Evolutionary conservation across 768 basidiomycete genomes (phyloP).

Genomic region (Boletellus emodensis): DNA sequence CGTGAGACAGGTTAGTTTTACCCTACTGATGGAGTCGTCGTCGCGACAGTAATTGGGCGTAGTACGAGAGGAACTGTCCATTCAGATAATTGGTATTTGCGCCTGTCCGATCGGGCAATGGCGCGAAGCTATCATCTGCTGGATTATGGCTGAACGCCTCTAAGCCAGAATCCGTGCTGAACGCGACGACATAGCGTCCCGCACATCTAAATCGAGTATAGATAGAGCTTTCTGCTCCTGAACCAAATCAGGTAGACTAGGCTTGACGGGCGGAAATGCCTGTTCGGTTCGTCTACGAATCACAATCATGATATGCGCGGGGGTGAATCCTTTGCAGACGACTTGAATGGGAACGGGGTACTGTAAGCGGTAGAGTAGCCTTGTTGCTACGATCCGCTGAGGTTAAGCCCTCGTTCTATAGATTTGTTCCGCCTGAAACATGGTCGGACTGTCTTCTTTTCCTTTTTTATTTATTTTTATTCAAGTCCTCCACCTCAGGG

Average conservation of each 20-base stretch:
- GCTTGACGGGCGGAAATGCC: conserved; percentile 50
- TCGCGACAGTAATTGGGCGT: conserved; percentile 76
- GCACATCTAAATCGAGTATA: conserved; percentile 28
- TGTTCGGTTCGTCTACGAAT: conserved; percentile 40
- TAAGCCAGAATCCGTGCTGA: conserved; percentile 79
- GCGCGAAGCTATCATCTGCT: conserved; percentile 77
- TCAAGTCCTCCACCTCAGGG: conserved; percentile 3
- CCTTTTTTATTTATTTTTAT: too few relatives aligned
- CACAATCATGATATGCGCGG: conserved; percentile 64
- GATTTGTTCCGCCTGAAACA: conserved; percentile 53
- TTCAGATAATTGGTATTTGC: conserved; percentile 83
- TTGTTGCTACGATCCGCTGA: conserved; percentile 77
- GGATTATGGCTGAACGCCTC: conserved; percentile 85
- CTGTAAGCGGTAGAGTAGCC: conserved; percentile 76
- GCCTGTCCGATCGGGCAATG: conserved; percentile 75
- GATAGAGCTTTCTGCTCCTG: conserved; percentile 60
- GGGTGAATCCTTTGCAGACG: conserved; percentile 77
- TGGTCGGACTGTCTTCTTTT: conserved; percentile 5
- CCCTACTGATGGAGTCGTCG: conserved; percentile 73
- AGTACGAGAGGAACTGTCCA: conserved; percentile 82
- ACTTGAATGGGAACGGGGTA: conserved; percentile 73
- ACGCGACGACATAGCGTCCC: conserved; percentile 66
- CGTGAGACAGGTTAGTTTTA: conserved; percentile 86
- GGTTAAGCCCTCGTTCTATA: conserved; percentile 70
- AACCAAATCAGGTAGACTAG: conserved; percentile 58